Evolutionary conservation across 2,329 filamentous ascomycete species (phyloP).

Genomic region (Venturia nashicola): DNA sequence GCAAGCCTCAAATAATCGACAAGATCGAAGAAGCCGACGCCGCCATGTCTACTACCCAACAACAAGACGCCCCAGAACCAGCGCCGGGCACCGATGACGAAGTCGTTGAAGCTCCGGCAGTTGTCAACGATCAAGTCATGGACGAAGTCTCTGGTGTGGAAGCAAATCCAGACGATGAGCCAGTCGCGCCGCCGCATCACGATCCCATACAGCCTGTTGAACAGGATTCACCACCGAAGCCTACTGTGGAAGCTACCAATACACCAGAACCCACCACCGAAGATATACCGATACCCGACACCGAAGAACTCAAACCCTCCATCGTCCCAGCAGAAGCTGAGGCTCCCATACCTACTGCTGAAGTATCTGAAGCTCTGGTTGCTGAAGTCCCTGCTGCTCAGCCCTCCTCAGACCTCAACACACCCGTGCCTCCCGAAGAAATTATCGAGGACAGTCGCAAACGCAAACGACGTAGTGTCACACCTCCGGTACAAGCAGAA

Average conservation of each 20-base stretch:
- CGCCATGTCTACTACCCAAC: neutral
- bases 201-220: conserved; percentile 2
- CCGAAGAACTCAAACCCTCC: neutral
- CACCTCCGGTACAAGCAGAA: conserved; percentile 22
- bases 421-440: neutral
- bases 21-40: conserved; percentile 26
- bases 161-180: neutral
- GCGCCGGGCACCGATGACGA: neutral
- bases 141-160: neutral
- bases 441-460: conserved; percentile 24
- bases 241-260: neutral
- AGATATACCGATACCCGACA: neutral
- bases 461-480: conserved; percentile 28
- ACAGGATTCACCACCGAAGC: neutral
- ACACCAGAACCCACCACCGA: neutral
- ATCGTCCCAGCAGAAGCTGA: neutral
- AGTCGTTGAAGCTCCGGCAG: neutral
- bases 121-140: neutral
- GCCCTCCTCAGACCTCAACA: neutral
- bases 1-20: conserved; percentile 36
- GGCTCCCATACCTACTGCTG: neutral
- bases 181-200: neutral
- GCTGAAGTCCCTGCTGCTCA: neutral
- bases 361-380: neutral
- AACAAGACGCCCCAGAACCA: neutral